phyloP scores from a whole-genome alignment of 768 basidiomycete species.

The Calvatia gigantea region DNA sequence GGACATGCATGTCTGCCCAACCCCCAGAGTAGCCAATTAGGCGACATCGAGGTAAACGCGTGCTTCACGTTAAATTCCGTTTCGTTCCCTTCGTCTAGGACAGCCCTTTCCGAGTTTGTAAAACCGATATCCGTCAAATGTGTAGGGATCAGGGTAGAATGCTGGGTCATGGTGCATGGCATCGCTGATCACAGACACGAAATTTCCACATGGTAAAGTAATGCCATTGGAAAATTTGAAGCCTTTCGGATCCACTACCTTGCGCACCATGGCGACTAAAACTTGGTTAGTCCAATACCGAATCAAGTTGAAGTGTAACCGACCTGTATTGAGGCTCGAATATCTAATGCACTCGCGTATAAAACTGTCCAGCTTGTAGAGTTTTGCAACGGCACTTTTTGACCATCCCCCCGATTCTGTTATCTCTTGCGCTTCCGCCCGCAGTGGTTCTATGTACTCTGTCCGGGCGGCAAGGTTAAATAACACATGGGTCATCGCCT shows the following conservation, averaged over 20 bases:
- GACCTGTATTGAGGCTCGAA: conserved; percentile 2
- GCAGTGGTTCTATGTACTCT: conserved; percentile 27
- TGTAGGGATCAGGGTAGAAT: background rate
- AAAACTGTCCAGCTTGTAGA: conserved; percentile 42
- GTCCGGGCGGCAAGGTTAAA: conserved; percentile 32
- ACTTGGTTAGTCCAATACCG: background rate
- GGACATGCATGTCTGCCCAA: conserved; percentile 5
- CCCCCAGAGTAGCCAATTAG: conserved; percentile 1
- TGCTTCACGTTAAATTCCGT: conserved; percentile 1
- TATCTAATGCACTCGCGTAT: conserved; percentile 28
- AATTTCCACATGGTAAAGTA: conserved; percentile 10
- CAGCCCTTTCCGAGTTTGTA: conserved; percentile 6
- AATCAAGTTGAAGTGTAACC: background rate
- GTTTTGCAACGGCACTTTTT: conserved; percentile 28
- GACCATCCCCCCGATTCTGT: conserved; percentile 29
- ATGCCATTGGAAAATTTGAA: conserved; percentile 43
- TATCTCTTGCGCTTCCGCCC: conserved; percentile 36
- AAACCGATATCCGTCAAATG: conserved; percentile 6
- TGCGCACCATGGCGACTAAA: conserved; percentile 28
- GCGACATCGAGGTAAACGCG: conserved; percentile 6
- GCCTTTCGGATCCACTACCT: conserved; percentile 27
- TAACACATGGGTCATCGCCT: conserved; percentile 30
- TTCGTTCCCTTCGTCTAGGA: background rate
- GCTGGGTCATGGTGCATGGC: conserved; percentile 6
- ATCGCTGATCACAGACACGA: conserved; percentile 14